Base-by-base conservation (phyloP, 257 asterid genomes). In the Solanum sitiens region DNA sequence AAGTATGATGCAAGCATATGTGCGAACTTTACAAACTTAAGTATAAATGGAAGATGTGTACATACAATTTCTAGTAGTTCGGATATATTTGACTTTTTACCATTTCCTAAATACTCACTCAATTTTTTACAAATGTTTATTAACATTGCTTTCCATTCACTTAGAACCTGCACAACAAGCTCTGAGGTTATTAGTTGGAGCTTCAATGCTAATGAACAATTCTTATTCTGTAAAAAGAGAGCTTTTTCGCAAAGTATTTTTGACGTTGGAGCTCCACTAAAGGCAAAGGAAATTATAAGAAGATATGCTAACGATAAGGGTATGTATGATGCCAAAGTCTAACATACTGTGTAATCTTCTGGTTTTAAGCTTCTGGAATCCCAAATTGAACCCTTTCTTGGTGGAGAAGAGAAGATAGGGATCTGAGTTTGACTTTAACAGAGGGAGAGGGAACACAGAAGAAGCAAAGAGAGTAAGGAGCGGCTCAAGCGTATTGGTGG, bases 101-200 rank as follows among this genome's bases (percentile, higher is more conserved):
- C 20, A 50, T 50, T 50, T 15, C 61, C 61, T 50, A 15, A 50
- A 15, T 50, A 50, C 8, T 50, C 61, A 15, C 61, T 50, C 23
- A 50, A 5, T 50, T 16, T 50, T 50, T 50, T 8, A 50, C 61
- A 16, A 2, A 50, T 50, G 3, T 50, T 3, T 50, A 50, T 50
- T 50, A 50, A 50, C 23, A 50, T 50, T 50, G 61, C 3, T 16
- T 50, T 50, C 21, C 61, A 50, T 15, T 50, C 23, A 15, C 9
- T 50, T 91, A 96, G 90, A 67, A 95, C 90, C 96, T 96, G 92
- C 90, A 72, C 61, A 87, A 83, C 20, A 77, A 53, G 8, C 18
- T 27, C 32, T 44, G 25, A 47, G 16, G 11, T 4, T 79, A 27
- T 44, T 79, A 45, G 6, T 79, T 15, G 85, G 40, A 27, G 27